phyloP scores from a whole-genome alignment of 805 yeast genomes.

The Tetrapisispora fleetii region DNA sequence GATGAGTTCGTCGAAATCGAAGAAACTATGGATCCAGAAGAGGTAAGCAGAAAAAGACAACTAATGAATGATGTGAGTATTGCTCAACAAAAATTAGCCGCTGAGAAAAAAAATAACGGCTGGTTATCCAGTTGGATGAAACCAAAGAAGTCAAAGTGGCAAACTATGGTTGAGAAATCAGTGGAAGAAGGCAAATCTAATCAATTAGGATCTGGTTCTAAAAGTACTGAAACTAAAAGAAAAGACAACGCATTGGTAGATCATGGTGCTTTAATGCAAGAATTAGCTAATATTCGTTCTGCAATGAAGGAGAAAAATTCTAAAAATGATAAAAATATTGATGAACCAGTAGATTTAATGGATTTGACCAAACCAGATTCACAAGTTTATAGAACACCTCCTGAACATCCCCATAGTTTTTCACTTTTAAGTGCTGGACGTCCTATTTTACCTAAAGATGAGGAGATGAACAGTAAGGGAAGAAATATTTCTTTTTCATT shows the following conservation, averaged over 20 bases:
- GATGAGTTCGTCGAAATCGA: conserved; percentile 95
- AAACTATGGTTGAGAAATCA: conserved; percentile 47
- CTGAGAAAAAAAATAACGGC: conserved; percentile 30
- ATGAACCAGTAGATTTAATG: background rate
- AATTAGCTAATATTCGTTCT: conserved; percentile 16
- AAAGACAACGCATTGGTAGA: conserved; percentile 22
- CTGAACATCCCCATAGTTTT: conserved; percentile 13
- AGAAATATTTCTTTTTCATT: conserved; percentile 18
- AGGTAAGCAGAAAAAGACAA: conserved; percentile 71
- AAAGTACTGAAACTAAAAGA: conserved; percentile 5
- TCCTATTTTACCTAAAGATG: conserved; percentile 23
- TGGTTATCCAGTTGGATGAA: conserved; percentile 40
- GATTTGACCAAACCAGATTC: conserved; percentile 2
- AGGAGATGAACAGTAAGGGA: conserved; percentile 14
- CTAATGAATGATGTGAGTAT: conserved; percentile 78
- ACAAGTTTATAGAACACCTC: conserved; percentile 1
- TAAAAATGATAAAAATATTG: background rate
- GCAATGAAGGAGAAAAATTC: conserved; percentile 9
- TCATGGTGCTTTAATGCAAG: conserved; percentile 24
- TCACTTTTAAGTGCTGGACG: conserved; percentile 26
- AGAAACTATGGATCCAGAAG: conserved; percentile 81
- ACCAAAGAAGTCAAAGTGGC: conserved; percentile 50
- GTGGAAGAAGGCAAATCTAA: conserved; percentile 17
- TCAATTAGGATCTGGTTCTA: conserved; percentile 1
- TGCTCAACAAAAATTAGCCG: conserved; percentile 53